Conservation (phyloP, 2,329 filamentous ascomycete genomes). For the Talaromyces sp. region DNA sequence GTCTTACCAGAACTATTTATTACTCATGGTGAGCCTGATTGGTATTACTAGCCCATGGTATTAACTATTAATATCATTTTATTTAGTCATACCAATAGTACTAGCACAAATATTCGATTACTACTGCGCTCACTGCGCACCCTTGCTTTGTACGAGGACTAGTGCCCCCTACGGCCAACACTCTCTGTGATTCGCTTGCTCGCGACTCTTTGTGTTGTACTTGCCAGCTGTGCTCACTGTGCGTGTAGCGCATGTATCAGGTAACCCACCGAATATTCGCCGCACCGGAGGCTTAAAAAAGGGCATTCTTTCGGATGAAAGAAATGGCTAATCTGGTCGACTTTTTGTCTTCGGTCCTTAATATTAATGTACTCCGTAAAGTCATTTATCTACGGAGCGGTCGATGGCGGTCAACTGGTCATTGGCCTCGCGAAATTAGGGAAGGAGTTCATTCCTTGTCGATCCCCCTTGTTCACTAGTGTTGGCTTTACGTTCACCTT, state of each 20-base stretch:
- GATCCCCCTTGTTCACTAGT: not conserved
- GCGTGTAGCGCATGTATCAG: not conserved
- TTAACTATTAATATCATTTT: too few species aligned
- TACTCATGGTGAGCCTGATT: not conserved
- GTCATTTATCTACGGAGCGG: too few species aligned
- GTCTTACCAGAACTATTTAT: not conserved
- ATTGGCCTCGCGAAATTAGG: not conserved
- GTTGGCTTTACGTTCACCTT: too few species aligned
- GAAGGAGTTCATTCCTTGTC: not conserved
- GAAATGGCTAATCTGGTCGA: not conserved
- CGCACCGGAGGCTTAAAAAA: not conserved
- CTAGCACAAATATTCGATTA: not conserved
- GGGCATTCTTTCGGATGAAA: not conserved
- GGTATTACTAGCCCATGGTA: too few species aligned
- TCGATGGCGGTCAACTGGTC: not conserved
- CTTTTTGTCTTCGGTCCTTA: not conserved
- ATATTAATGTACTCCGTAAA: not conserved
- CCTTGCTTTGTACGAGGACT: not conserved
- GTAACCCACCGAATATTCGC: not conserved
- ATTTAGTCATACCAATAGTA: too few species aligned
- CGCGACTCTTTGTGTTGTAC: not conserved
- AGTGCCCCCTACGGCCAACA: not conserved
- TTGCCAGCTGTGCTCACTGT: not conserved
- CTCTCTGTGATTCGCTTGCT: not conserved
- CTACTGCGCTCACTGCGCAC: not conserved